Conservation (phyloP, 108 stramenopile species). For the Pseudonitzschia delicatissima region DNA sequence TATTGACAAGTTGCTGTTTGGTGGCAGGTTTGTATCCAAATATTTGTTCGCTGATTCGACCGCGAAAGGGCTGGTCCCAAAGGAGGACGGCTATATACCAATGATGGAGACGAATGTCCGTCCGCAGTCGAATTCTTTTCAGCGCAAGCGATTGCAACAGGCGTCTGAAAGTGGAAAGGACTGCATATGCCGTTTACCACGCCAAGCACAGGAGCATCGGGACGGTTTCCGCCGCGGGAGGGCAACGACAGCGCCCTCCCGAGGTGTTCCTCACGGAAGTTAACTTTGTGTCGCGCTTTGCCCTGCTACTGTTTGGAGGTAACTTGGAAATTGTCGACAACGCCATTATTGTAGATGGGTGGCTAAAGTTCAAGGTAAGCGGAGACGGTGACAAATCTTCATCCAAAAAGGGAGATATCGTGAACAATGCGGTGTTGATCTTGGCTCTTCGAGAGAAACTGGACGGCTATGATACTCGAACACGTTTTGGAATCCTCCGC, state of each 20-base stretch:
- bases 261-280: conserved; percentile 54
- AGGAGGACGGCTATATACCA: conserved; percentile 49
- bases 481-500: conserved; percentile 9
- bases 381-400: background rate
- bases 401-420: background rate
- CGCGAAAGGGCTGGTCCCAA: conserved; percentile 34
- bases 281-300: conserved; percentile 66
- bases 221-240: background rate
- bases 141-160: conserved; percentile 39
- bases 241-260: conserved; percentile 11
- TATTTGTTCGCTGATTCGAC: conserved; percentile 53
- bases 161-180: conserved; percentile 46
- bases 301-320: conserved; percentile 63
- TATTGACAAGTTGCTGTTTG: conserved; percentile 56
- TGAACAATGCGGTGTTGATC: conserved; percentile 1
- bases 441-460: conserved; percentile 3
- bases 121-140: conserved; percentile 49
- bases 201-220: conserved; percentile 46
- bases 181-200: conserved; percentile 67
- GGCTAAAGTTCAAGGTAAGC: conserved; percentile 70
- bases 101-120: conserved; percentile 44
- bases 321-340: conserved; percentile 46
- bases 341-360: conserved; percentile 51
- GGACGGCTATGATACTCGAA: conserved; percentile 3
- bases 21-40: conserved; percentile 72